These are phyloP conservation scores for Aspergillus uvarum DNA, from an alignment of 2,329 filamentous ascomycete genomes.

Conservation along the genomic window DNA sequence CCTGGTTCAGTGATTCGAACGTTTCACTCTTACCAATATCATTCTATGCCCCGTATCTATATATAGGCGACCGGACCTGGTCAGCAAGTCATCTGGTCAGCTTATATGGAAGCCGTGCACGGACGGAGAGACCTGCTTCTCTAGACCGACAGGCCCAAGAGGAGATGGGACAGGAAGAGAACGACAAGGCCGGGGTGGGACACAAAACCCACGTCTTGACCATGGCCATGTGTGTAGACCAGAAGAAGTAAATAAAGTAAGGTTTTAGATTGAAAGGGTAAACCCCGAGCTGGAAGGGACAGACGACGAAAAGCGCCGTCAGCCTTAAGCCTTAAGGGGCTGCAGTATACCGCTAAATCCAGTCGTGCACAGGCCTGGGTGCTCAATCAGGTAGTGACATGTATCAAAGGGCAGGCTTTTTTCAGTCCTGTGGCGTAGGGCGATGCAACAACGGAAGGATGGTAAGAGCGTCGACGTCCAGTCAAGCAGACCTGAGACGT, in stretches of 20 bases:
- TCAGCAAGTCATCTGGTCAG: neutral
- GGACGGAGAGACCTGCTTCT: neutral
- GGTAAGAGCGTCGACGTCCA: neutral
- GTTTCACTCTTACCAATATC: neutral
- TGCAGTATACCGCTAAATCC: conserved; percentile 22
- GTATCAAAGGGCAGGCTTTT: neutral
- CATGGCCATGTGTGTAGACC: neutral
- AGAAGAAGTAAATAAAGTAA: conserved; percentile 11
- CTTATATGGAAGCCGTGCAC: neutral
- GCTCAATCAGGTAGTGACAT: neutral
- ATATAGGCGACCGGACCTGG: neutral
- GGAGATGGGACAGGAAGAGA: neutral
- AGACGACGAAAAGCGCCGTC: conserved; percentile 21
- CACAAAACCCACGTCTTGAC: neutral
- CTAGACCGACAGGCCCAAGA: too few species aligned
- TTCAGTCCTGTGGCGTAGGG: neutral
- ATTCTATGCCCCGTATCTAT: neutral
- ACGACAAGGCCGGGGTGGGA: neutral
- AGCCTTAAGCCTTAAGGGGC: conserved; percentile 41
- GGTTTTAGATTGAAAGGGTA: neutral
- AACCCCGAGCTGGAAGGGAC: neutral
- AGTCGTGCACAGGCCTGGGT: conserved; percentile 11
- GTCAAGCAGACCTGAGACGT: neutral
- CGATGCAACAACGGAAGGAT: neutral
- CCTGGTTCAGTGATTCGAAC: neutral